These are phyloP conservation scores for Acacia confusa DNA, from an alignment of 306 rosid genomes.

Conservation along the genomic window DNA sequence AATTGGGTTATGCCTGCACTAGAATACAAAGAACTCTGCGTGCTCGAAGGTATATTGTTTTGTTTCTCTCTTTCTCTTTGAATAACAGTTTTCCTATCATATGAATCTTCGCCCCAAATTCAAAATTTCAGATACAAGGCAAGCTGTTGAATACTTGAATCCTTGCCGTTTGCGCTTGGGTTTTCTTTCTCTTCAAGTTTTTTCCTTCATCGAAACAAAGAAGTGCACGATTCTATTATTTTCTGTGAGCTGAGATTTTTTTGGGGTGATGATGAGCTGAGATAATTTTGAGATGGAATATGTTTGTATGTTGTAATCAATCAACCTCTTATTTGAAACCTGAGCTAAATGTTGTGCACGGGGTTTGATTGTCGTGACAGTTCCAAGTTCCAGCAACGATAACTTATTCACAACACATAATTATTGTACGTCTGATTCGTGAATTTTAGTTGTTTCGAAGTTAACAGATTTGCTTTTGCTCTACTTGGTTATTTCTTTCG, in stretches of 20 bases:
- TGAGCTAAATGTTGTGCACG: background rate
- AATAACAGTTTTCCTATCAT: constrained; percentile 23
- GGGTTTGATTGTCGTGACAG: constrained; percentile 21
- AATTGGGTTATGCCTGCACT: constrained; percentile 27
- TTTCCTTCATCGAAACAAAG: constrained; percentile 17
- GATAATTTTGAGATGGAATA: background rate
- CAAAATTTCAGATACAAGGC: constrained; percentile 32
- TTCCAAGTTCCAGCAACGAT: constrained; percentile 2
- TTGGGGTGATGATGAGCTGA: background rate
- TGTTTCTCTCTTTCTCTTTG: background rate
- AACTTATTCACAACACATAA: background rate
- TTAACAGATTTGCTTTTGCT: constrained; percentile 7
- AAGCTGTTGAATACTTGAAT: constrained; percentile 30
- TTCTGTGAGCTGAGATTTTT: background rate
- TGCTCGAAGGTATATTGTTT: constrained; percentile 38
- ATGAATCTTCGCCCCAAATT: constrained; percentile 36
- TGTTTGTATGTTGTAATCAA: background rate
- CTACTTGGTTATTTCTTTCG: background rate
- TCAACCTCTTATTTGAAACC: constrained; percentile 5
- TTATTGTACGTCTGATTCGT: constrained; percentile 1
- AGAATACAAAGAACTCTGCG: constrained; percentile 5
- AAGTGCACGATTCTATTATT: background rate
- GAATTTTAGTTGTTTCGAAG: constrained; percentile 27
- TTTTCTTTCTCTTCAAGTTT: constrained; percentile 17
- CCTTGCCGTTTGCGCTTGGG: constrained; percentile 35